Conservation (phyloP, 768 basidiomycete genomes). For the Tulasnella sp. region DNA sequence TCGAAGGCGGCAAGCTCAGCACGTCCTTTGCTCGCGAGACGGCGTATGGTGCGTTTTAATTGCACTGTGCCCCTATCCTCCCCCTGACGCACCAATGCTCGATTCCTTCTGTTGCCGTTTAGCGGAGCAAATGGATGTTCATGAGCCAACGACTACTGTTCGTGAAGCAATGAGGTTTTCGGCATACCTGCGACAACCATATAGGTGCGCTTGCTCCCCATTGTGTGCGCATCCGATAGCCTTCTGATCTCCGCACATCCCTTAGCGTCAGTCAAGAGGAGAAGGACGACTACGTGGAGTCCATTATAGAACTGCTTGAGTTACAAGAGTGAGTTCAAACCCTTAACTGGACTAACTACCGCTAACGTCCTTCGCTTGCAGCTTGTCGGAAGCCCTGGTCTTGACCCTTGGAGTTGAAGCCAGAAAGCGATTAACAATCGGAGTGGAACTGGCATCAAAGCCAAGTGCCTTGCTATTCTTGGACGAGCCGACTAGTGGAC, state of each 20-base stretch:
- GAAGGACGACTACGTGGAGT: conserved; percentile 32
- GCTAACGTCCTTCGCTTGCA: background rate
- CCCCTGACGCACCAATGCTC: conserved; percentile 21
- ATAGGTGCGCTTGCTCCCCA: conserved; percentile 19
- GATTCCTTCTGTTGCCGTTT: conserved; percentile 28
- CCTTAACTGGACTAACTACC: background rate
- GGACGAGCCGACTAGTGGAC: conserved; percentile 76
- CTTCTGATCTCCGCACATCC: too few species aligned
- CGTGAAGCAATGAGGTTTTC: conserved; percentile 38
- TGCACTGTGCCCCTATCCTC: background rate
- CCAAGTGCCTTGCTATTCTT: conserved; percentile 74
- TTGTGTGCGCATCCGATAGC: too few species aligned
- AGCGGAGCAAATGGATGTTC: conserved; percentile 38
- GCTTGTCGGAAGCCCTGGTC: background rate
- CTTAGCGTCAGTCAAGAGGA: conserved; percentile 20
- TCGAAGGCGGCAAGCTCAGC: conserved; percentile 20
- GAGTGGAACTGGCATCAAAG: conserved; percentile 44
- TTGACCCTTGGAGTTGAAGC: conserved; percentile 29
- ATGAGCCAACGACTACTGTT: conserved; percentile 41
- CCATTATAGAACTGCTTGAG: conserved; percentile 35
- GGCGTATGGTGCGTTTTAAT: conserved; percentile 10
- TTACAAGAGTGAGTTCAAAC: conserved; percentile 27
- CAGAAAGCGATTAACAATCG: conserved; percentile 42
- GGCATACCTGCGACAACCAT: conserved; percentile 37
- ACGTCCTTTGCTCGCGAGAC: conserved; percentile 22